Evolutionary conservation across 257 asterid species (phyloP).

Genomic region (Ballota nigra): DNA sequence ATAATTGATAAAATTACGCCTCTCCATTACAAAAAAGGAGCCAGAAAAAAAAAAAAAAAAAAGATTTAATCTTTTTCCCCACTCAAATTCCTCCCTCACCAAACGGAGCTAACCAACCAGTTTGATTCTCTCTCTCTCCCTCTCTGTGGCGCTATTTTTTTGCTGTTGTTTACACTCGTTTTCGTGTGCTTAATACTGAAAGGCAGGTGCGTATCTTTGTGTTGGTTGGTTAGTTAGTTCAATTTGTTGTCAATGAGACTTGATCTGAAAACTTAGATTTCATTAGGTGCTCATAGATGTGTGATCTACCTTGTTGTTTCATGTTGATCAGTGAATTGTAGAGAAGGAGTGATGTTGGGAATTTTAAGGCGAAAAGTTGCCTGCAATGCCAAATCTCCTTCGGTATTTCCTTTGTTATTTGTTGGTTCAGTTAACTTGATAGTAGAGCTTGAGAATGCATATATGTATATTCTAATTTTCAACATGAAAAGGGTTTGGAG

Average conservation of each 20-base stretch:
- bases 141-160: not conserved
- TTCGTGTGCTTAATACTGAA: not conserved
- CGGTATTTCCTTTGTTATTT: slow-evolving; percentile 23
- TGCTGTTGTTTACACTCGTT: not conserved
- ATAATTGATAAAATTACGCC: not conserved
- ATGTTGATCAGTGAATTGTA: slow-evolving; percentile 25
- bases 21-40: not conserved
- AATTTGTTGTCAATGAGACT: slow-evolving; percentile 5
- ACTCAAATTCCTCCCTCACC: slow-evolving; percentile 11
- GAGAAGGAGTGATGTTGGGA: slow-evolving; percentile 49
- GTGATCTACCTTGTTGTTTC: slow-evolving; percentile 15
- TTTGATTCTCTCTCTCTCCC: slow-evolving; percentile 13
- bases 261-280: slow-evolving; percentile 23
- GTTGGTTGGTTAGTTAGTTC: not conserved
- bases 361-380: slow-evolving; percentile 40
- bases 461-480: not conserved
- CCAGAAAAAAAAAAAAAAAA: not conserved
- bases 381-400: slow-evolving; percentile 38
- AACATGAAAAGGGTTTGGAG: slow-evolving; percentile 35
- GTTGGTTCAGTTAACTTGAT: slow-evolving; percentile 9
- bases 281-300: not conserved
- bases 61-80: not conserved
- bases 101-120: slow-evolving; percentile 17
- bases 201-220: slow-evolving; percentile 13
- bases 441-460: not conserved